phyloP scores from a whole-genome alignment of 75 land plant species.

The Chamaecyparis obtusa region DNA sequence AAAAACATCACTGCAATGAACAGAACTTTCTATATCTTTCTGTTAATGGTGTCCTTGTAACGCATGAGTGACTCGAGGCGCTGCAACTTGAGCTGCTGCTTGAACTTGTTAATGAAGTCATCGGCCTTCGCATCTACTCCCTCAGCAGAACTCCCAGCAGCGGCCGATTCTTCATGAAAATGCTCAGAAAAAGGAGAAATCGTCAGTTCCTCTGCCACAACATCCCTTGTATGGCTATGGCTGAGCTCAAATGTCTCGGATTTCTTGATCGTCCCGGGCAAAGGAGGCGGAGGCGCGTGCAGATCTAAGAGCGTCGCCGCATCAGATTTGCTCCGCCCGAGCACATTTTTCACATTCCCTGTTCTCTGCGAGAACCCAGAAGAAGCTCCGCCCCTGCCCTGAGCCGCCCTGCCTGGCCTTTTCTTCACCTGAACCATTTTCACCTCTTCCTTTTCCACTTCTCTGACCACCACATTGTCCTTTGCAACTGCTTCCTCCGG shows the following conservation, averaged over 20 bases:
- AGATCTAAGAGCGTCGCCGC: neutral
- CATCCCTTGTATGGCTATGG: neutral
- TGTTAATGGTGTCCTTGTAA: constrained; percentile 44
- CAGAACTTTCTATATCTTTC: neutral
- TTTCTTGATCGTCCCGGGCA: constrained; percentile 10
- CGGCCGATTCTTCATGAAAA: constrained; percentile 5
- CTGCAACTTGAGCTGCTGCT: constrained; percentile 68
- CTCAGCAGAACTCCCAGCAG: neutral
- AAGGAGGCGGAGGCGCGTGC: neutral
- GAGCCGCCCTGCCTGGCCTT: neutral
- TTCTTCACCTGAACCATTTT: neutral
- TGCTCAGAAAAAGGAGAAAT: neutral
- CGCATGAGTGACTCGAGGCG: constrained; percentile 57
- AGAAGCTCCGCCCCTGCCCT: neutral
- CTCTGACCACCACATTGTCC: neutral
- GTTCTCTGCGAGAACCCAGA: neutral
- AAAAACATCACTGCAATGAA: neutral
- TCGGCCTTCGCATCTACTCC: constrained; percentile 72
- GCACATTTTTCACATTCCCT: neutral
- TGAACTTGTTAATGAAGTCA: constrained; percentile 71
- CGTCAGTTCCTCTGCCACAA: neutral
- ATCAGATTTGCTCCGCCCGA: constrained; percentile 19
- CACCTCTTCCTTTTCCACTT: neutral
- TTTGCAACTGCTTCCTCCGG: neutral
- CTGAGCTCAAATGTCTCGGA: constrained; percentile 13